Evolutionary conservation across 2,329 filamentous ascomycete genomes (phyloP), one percentile per base, ranked within the genome.

Genomic region (Magnaporthales sp.): DNA sequence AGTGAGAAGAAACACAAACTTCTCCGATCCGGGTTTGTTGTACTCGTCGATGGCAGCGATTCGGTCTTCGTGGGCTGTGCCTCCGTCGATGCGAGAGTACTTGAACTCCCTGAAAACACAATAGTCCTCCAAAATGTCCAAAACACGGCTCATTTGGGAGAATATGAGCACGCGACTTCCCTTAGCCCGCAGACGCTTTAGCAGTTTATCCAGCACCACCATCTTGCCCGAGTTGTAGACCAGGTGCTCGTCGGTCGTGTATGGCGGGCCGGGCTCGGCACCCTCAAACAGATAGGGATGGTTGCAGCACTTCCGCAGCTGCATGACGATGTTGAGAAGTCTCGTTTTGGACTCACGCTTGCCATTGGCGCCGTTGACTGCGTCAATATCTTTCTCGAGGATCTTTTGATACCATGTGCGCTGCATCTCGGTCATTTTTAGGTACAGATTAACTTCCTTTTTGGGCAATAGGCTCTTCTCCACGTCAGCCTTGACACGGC

Each of bases 381-480:
- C 95, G 77, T 99, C 95, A 69, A 99, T 99, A 74, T 99, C 95
- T 80, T 98, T 99, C 75, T 99, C 95, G 3, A 99, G 82, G 72
- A 99, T 99, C 81, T 97, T 98, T 77, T 97, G 91, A 75, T 99
- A 99, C 94, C 95, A 99, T 75, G 95, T 96, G 71, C 97, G 87
- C 77, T 99, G 95, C 95, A 99, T 99, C 67, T 97, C 93, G 0
- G 95, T 93, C 94, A 99, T 97, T 71, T 94, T 95, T 71, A 99
- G 90, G 75, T 98, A 99, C 30, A 99, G 80, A 71, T 99, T 99
- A 74, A 98, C 82, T 77, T 99, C 95, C 78, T 98, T 97, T 83
- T 99, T 99, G 2, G 95, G 95, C 65, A 98, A 80, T 69, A 99
- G 81, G 75, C 94, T 98, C 85, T 99, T 99, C 77, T 99, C 95